phyloP scores from a whole-genome alignment of 192 early-diverging fungal species.

The Gonapodya sp. region DNA sequence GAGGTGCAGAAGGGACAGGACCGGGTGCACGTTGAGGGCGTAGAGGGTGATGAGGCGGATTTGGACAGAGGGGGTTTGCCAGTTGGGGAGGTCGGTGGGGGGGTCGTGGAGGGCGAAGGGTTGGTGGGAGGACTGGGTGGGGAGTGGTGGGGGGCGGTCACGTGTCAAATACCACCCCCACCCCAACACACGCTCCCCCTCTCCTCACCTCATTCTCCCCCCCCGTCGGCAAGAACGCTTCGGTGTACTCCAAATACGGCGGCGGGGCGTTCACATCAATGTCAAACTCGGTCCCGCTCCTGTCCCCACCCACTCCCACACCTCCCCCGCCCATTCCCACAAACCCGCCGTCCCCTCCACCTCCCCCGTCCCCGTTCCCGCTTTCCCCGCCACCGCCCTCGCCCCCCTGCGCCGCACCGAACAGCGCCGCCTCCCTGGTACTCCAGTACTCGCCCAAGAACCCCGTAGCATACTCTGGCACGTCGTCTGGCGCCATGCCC shows the following conservation, averaged over 20 bases:
- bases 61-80: neutral
- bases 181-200: neutral
- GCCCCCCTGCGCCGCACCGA: neutral
- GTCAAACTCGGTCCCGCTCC: neutral
- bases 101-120: neutral
- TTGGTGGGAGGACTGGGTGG: too few species aligned
- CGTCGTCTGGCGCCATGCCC: too few species aligned
- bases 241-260: neutral
- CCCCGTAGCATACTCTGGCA: neutral
- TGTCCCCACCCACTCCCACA: neutral
- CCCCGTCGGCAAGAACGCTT: neutral
- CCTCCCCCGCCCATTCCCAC: neutral
- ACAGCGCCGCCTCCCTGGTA: neutral
- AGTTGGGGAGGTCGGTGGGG: neutral
- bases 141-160: too few species aligned
- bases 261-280: neutral
- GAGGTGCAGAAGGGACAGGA: neutral
- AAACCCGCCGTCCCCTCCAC: neutral
- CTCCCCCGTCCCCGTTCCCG: neutral
- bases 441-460: neutral
- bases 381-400: neutral
- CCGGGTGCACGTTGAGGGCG: neutral
- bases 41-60: neutral
- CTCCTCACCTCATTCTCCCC: neutral
- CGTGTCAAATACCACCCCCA: neutral